phyloP scores from a whole-genome alignment of 805 yeast species.

The Barnettozyma populi region DNA sequence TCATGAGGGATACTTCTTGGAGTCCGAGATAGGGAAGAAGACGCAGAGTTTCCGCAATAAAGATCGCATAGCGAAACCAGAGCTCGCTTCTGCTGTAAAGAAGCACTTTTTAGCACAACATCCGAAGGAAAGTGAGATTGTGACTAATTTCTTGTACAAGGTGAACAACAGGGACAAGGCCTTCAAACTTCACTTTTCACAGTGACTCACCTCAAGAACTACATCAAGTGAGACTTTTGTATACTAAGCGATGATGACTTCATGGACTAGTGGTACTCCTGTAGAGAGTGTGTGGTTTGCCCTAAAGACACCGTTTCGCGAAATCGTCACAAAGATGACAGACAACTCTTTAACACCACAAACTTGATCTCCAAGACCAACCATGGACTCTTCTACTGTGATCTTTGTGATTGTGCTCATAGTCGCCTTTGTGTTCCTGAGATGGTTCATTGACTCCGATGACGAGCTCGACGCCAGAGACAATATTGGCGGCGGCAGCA shows the following conservation, averaged over 20 bases:
- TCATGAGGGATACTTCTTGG: conserved; percentile 62
- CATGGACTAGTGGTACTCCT: not conserved
- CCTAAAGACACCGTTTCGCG: not conserved
- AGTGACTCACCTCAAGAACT: not conserved
- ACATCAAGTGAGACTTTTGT: not conserved
- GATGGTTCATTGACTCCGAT: conserved; percentile 63
- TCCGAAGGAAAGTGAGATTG: conserved; percentile 76
- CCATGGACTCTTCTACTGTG: conserved; percentile 51
- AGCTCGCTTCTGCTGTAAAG: conserved; percentile 54
- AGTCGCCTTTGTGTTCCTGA: conserved; percentile 51
- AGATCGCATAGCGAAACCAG: conserved; percentile 50
- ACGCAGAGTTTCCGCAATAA: conserved; percentile 40
- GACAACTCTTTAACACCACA: not conserved
- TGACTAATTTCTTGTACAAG: conserved; percentile 84
- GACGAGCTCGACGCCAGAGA: conserved; percentile 20
- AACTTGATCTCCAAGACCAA: not conserved
- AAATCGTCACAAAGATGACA: not conserved
- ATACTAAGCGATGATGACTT: not conserved
- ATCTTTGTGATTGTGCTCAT: conserved; percentile 43
- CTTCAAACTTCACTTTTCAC: conserved; percentile 33
- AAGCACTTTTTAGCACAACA: conserved; percentile 58
- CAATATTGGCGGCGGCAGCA: too few species aligned
- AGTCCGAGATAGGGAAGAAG: conserved; percentile 67
- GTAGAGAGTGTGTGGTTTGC: too few species aligned
- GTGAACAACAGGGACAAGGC: conserved; percentile 62